Evolutionary conservation across 768 basidiomycete species (phyloP).

Genomic region (Cantharellus anzutake): DNA sequence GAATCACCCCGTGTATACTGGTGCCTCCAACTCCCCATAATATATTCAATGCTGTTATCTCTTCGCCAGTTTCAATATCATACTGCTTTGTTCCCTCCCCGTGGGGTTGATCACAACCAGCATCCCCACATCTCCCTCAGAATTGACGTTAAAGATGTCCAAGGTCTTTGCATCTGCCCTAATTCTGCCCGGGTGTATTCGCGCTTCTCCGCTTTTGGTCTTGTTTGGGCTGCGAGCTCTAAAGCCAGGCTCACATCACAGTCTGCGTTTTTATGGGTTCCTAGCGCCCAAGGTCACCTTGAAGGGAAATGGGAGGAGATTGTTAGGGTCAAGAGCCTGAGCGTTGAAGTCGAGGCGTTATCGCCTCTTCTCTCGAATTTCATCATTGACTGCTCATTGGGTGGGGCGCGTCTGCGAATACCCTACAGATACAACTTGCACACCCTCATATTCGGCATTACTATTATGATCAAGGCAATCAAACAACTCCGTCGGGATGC

Average conservation of each 20-base stretch:
- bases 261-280: constrained; percentile 29
- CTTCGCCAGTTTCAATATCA: constrained; percentile 26
- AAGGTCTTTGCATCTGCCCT: constrained; percentile 30
- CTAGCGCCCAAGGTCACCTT: constrained; percentile 20
- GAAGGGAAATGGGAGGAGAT: constrained; percentile 59
- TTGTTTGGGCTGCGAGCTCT: background rate
- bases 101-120: constrained; percentile 10
- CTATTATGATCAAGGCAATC: constrained; percentile 47
- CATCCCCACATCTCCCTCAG: constrained; percentile 3
- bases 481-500: constrained; percentile 49
- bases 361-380: constrained; percentile 6
- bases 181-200: constrained; percentile 16
- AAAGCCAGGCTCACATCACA: background rate
- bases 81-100: constrained; percentile 16
- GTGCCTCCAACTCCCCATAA: constrained; percentile 30
- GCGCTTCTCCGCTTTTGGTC: constrained; percentile 13
- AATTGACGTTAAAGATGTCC: constrained; percentile 17
- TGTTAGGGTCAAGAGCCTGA: constrained; percentile 30
- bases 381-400: constrained; percentile 31
- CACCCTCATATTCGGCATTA: constrained; percentile 53
- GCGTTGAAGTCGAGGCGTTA: constrained; percentile 15
- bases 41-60: constrained; percentile 53
- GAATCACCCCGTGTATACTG: constrained; percentile 3
- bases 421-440: constrained; percentile 62
- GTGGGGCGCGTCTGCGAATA: constrained; percentile 55